These are phyloP conservation scores for Salix arbutifolia DNA, from an alignment of 345 rosid species.

Conservation along the genomic window DNA sequence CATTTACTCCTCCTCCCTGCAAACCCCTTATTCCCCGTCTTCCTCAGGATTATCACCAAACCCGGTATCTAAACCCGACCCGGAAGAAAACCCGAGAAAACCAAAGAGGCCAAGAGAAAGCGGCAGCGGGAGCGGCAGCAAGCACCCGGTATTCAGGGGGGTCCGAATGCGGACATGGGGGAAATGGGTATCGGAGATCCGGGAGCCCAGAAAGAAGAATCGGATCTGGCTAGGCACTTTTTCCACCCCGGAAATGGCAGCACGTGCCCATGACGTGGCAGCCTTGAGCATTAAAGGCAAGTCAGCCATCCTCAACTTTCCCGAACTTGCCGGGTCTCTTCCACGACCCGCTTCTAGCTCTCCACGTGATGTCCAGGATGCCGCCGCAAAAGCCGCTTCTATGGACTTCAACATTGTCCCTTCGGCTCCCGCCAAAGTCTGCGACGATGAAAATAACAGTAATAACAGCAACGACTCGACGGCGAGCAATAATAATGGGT, in stretches of 20 bases:
- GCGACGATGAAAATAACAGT: not conserved
- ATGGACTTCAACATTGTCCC: conserved; percentile 31
- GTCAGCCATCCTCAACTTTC: conserved; percentile 83
- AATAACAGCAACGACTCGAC: not conserved
- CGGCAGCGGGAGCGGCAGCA: conserved; percentile 18
- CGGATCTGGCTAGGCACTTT: conserved; percentile 98
- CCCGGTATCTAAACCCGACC: conserved; percentile 2
- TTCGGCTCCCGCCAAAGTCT: not conserved
- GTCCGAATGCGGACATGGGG: conserved; percentile 96
- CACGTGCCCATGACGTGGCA: conserved; percentile 98
- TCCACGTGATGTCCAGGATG: conserved; percentile 89
- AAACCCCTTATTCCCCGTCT: conserved; percentile 5
- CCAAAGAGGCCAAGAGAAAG: not conserved
- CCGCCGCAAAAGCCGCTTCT: conserved; percentile 83
- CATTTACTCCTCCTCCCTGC: conserved; percentile 11
- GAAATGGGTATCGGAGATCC: conserved; percentile 97
- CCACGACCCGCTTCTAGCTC: conserved; percentile 75
- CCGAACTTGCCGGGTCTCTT: conserved; percentile 58
- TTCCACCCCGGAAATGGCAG: conserved; percentile 88
- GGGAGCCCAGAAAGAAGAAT: conserved; percentile 87
- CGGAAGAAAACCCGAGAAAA: not conserved
- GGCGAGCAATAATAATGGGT: not conserved
- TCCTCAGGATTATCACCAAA: conserved; percentile 9
- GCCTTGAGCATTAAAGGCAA: conserved; percentile 77
- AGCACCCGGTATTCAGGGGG: conserved; percentile 67